Evolutionary conservation across 2,329 filamentous ascomycete genomes (phyloP).

Genomic region (Xylaria sp.): DNA sequence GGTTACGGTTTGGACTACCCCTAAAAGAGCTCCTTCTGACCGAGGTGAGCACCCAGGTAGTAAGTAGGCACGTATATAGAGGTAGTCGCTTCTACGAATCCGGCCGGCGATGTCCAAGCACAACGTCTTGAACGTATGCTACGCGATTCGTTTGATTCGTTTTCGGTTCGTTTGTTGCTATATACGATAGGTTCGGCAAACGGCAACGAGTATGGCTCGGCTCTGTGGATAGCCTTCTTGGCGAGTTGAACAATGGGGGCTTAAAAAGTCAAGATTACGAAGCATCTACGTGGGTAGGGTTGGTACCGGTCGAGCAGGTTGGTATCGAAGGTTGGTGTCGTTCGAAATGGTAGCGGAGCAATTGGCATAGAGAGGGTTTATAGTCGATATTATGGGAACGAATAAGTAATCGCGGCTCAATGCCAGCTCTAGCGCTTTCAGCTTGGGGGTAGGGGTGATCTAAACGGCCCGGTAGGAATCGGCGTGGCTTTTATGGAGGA

Average conservation of each 20-base stretch:
- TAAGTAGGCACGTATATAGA: background rate
- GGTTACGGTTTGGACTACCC: background rate
- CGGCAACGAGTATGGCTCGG: background rate
- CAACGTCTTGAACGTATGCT: background rate
- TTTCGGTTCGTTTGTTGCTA: background rate
- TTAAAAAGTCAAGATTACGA: slow-evolving; percentile 10
- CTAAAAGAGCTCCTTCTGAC: slow-evolving; percentile 5
- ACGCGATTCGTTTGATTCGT: background rate
- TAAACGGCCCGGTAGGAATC: background rate
- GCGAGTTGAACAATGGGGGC: background rate
- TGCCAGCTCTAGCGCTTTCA: background rate
- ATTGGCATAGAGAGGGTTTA: background rate
- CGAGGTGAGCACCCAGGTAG: background rate
- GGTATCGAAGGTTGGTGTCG: background rate
- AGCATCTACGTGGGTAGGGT: background rate
- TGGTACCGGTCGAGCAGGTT: slow-evolving; percentile 1
- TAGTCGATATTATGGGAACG: background rate
- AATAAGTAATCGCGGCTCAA: background rate
- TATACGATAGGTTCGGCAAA: background rate
- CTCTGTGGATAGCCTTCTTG: background rate
- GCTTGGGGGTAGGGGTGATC: background rate
- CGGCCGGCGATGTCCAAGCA: background rate
- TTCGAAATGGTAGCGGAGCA: background rate
- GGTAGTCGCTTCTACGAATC: background rate
- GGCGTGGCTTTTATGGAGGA: slow-evolving; percentile 17